phyloP scores from a whole-genome alignment of 192 early-diverging fungal genomes.

The Podila epigama region DNA sequence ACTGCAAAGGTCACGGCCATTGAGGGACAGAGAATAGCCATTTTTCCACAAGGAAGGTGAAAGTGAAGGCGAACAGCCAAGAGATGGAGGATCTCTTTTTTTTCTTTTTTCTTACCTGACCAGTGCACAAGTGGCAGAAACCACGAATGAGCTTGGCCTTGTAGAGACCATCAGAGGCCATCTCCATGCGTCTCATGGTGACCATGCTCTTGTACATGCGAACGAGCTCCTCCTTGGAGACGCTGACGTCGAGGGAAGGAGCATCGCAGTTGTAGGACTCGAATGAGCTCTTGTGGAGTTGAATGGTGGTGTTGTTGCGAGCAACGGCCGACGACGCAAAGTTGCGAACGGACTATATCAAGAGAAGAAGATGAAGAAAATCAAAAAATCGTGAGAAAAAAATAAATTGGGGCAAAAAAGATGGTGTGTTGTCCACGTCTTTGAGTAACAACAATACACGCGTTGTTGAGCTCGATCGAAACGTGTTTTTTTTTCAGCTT shows the following conservation, averaged over 20 bases:
- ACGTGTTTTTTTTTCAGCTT: too few relatives aligned
- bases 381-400: not conserved
- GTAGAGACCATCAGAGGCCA: constrained; percentile 93
- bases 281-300: constrained; percentile 75
- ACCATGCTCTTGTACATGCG: constrained; percentile 90
- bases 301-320: constrained; percentile 65
- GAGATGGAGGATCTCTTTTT: too few relatives aligned
- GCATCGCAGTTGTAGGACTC: constrained; percentile 85
- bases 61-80: too few relatives aligned
- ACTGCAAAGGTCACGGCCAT: too few relatives aligned
- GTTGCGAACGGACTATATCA: constrained; percentile 41
- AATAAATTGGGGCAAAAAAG: not conserved
- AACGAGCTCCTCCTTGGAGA: constrained; percentile 78
- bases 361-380: too few relatives aligned
- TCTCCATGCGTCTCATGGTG: constrained; percentile 90
- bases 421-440: not conserved
- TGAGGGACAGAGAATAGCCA: too few relatives aligned
- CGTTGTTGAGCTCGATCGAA: too few relatives aligned
- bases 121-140: constrained; percentile 98
- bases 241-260: constrained; percentile 65
- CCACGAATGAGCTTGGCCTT: constrained; percentile 97
- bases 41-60: too few relatives aligned
- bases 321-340: constrained; percentile 51
- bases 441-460: too few relatives aligned
- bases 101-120: constrained; percentile 69